A percentile compares a stretch with the other conserved stretches of the same genome.
phyloP scores from a whole-genome alignment of 768 basidiomycete species.

The Boletus barrowsii region DNA sequence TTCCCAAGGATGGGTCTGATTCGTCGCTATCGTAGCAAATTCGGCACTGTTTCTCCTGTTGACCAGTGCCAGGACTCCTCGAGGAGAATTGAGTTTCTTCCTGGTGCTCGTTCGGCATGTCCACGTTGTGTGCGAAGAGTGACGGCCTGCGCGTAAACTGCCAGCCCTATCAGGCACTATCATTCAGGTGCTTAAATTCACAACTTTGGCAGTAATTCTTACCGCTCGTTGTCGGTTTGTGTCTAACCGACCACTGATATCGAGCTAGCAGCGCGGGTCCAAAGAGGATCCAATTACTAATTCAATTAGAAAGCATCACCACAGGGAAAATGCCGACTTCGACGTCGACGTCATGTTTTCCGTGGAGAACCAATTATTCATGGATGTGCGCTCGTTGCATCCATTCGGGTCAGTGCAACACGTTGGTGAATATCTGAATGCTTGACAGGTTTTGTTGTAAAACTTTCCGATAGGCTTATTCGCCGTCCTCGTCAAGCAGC shows the following conservation, averaged over 20 bases:
- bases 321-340: background rate
- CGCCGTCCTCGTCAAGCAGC: constrained; percentile 8
- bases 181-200: background rate
- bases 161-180: background rate
- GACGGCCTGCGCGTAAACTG: background rate
- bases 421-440: constrained; percentile 2
- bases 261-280: background rate
- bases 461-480: background rate
- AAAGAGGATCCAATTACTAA: constrained; percentile 9
- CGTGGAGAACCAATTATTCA: background rate
- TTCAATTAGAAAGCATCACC: constrained; percentile 1
- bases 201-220: background rate
- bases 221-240: constrained; percentile 2
- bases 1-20: constrained; percentile 60
- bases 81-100: constrained; percentile 5
- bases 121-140: constrained; percentile 3
- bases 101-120: constrained; percentile 17
- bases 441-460: background rate
- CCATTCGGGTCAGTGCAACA: background rate
- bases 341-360: background rate
- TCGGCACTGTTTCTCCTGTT: constrained; percentile 68
- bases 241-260: background rate
- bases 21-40: constrained; percentile 76
- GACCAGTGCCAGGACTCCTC: constrained; percentile 12
- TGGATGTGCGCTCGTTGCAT: background rate